Base-by-base conservation (phyloP, 495 filamentous ascomycete species). In the Xylaria nigripes region DNA sequence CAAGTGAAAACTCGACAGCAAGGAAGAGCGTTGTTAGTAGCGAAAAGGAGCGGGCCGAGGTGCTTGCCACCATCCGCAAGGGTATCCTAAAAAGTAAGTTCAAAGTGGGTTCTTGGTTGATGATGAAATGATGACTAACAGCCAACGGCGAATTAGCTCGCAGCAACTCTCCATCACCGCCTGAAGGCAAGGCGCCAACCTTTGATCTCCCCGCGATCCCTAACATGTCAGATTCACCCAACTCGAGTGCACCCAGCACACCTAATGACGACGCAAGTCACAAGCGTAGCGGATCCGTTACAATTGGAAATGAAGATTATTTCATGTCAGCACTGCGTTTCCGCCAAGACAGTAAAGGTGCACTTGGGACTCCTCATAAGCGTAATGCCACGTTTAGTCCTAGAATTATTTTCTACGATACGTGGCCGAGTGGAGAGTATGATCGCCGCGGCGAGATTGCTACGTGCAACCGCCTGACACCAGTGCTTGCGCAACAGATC, bases 401-500 rank as follows among this genome's bases (percentile, higher is more conserved):
- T 53, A 82, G 92, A 22, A 90, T 97, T 48, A 83, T 93, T 53
- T 96, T 95, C 65, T 84, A 96, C 64, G 93, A 99, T 62, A 96
- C 88, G 15, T 97, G 93, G 92, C 88, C 91, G 6, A 87, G 83
- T 61, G 84, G 84, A 54, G 93, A 99, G 71, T 99, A 99, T 65
- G 93, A 99, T 64, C 85, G 93, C 44, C 84, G 94, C 34, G 94
- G 93, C 44, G 93, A 99, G 12, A 87, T 96, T 68, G 90, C 93
- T 23, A 99, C 93, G 7, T 99, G 93, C 80, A 99, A 99, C 67
- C 87, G 91, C 53, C 72, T 99, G 55, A 99, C 93, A 40, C 93
- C 93, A 16, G 88, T 97, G 78, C 82, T 98, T 57, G 93, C 93
- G 30, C 93, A 99, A 67, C 93, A 99, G 68, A 99, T 99, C 73